Evolutionary conservation across 2,329 filamentous ascomycete species (phyloP).

Genomic region (Talaromyces sp.): DNA sequence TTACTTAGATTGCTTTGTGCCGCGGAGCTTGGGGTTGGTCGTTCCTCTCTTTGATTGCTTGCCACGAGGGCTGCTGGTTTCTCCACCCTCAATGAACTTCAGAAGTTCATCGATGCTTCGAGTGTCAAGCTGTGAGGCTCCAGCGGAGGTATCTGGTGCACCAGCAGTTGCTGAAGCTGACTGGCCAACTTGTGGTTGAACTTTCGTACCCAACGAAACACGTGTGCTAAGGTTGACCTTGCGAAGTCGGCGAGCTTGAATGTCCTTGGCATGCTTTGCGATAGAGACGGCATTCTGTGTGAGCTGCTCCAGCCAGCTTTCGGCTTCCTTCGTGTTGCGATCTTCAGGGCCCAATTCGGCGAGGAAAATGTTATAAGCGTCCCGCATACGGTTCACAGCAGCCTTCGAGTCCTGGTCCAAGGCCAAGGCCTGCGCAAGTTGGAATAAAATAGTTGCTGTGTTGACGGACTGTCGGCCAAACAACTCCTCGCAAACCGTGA

Average conservation of each 20-base stretch:
- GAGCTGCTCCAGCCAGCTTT: conserved; percentile 92
- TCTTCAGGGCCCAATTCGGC: conserved; percentile 80
- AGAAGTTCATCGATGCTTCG: conserved; percentile 90
- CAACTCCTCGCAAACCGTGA: conserved; percentile 81
- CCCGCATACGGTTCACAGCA: conserved; percentile 88
- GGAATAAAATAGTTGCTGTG: conserved; percentile 91
- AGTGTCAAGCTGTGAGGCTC: conserved; percentile 58
- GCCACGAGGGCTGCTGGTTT: conserved; percentile 37
- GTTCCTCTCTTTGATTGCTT: conserved; percentile 46
- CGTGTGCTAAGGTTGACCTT: conserved; percentile 66
- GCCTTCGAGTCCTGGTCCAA: conserved; percentile 93
- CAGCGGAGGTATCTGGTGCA: conserved; percentile 33
- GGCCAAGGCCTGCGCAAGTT: conserved; percentile 90
- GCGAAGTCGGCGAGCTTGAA: conserved; percentile 69
- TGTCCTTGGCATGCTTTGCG: conserved; percentile 87
- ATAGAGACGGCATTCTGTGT: conserved; percentile 93
- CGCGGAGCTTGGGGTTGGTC: conserved; percentile 43
- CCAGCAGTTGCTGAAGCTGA: conserved; percentile 50
- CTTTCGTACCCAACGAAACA: conserved; percentile 55
- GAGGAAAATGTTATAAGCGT: conserved; percentile 95
- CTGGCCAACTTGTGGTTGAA: conserved; percentile 62
- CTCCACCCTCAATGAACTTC: conserved; percentile 82
- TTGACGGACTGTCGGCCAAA: conserved; percentile 89
- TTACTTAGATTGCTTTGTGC: conserved; percentile 37
- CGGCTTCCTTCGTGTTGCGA: conserved; percentile 96